Base-by-base conservation (phyloP, 2,329 filamentous ascomycete species). In the Pseudohalonectria lignicola region DNA sequence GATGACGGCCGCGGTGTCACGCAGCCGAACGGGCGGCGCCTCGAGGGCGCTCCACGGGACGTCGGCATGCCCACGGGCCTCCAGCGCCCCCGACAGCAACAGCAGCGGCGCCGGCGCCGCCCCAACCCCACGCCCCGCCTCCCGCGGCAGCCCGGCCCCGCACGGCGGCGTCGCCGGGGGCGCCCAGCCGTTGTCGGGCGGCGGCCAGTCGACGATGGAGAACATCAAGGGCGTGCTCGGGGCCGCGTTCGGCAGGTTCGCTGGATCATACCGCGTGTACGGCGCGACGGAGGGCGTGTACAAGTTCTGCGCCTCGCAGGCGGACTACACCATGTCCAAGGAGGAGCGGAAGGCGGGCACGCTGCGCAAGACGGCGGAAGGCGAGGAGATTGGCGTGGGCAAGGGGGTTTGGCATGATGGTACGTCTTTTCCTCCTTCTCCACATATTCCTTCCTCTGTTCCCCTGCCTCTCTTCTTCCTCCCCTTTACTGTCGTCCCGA, bases 381-480 rank as follows among this genome's bases (percentile, higher is more conserved):
- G 86, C 8, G 84, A 93, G 56, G 86, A 96, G 57, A 57, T 96
- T 35, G 88, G 90, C 13, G 66, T 75, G 18, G 80, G 80, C 4
- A 67, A 70, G 18, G 79, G 81, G 11, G 82, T 79, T 68, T 95
- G 90, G 90, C 86, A 93, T 57, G 67, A 79, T 51, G 76, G 86
- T 92, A 65, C 39, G 71, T 60, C 10, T 7, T 17, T 15, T 17
- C 21, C 8, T 13, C 19, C 11, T 16, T 4, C 17, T 18, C 17
- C 4, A 33, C 12, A 33, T 33, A 26, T 17, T 34, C 3, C 23
- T 4, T 15, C 9, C 8, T n/a, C 28, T 20, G 12, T 17, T 5
- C 15, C 25, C 13, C 10, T 32, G 11, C 19, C 35, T n/a, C n/a
- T n/a, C n/a, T n/a, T n/a, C n/a, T n/a, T n/a, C n/a, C n/a, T n/a